A percentile compares a stretch with the other conserved stretches of the same genome.
Conservation (phyloP, 495 filamentous ascomycete genomes). For the Neurospora sublineolata region DNA sequence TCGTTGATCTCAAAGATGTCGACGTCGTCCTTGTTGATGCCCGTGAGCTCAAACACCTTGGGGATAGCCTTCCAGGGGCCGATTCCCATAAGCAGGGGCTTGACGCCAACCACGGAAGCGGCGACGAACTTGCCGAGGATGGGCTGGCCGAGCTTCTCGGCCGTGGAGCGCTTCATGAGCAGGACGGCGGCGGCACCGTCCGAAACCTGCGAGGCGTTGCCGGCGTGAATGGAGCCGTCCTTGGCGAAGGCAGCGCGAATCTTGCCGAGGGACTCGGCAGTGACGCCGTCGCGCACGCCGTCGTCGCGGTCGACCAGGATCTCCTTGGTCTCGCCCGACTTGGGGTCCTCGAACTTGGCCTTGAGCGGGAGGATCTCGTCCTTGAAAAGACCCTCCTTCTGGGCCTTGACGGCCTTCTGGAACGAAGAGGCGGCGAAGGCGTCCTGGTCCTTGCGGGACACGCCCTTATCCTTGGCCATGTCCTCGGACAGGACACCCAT, state of each 20-base stretch:
- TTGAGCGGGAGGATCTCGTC: conserved; percentile 82
- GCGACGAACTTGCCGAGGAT: conserved; percentile 82
- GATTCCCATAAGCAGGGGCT: conserved; percentile 89
- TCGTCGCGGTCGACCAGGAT: conserved; percentile 82
- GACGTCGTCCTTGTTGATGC: conserved; percentile 79
- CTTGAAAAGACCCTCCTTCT: conserved; percentile 80
- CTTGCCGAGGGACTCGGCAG: conserved; percentile 73
- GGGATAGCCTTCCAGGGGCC: conserved; percentile 96
- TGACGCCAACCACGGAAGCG: conserved; percentile 76
- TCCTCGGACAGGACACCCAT: conserved; percentile 92
- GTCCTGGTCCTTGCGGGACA: conserved; percentile 68
- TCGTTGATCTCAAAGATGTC: conserved; percentile 99
- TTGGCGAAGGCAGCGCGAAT: conserved; percentile 87
- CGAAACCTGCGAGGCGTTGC: conserved; percentile 89
- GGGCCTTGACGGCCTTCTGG: conserved; percentile 78
- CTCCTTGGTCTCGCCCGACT: conserved; percentile 74
- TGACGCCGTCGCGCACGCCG: conserved; percentile 76
- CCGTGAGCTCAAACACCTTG: conserved; percentile 74
- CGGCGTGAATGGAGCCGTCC: conserved; percentile 88
- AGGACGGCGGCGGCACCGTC: conserved; percentile 94
- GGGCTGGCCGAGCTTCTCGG: conserved; percentile 73
- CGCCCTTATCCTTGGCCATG: conserved; percentile 77
- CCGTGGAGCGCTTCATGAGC: conserved; percentile 89
- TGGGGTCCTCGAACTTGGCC: conserved; percentile 77
- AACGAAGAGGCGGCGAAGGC: conserved; percentile 81